Conservation (phyloP, 345 rosid species). For the Xanthoceras sorbifolium region DNA sequence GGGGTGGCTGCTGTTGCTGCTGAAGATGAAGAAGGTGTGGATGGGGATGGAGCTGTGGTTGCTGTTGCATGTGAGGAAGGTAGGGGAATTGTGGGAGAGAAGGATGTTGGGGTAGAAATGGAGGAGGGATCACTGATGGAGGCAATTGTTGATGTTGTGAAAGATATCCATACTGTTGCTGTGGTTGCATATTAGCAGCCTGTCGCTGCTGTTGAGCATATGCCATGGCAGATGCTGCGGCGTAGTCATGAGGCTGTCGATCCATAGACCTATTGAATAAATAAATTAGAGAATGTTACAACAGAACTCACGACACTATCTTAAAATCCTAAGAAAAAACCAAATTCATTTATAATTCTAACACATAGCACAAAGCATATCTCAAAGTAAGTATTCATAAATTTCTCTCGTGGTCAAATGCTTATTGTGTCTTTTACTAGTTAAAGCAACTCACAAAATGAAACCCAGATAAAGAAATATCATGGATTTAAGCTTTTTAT, state of each 20-base stretch:
- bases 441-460: too few relatives aligned
- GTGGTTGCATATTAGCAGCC: slow-evolving; percentile 62
- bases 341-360: background rate
- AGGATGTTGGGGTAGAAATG: slow-evolving; percentile 76
- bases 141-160: slow-evolving; percentile 82
- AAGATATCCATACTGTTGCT: slow-evolving; percentile 75
- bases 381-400: background rate
- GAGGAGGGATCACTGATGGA: slow-evolving; percentile 48
- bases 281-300: too few relatives aligned
- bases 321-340: background rate
- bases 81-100: slow-evolving; percentile 83
- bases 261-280: slow-evolving; percentile 33
- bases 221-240: slow-evolving; percentile 70
- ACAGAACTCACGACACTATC: background rate
- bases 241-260: slow-evolving; percentile 49
- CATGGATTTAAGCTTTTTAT: too few relatives aligned
- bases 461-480: too few relatives aligned
- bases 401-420: background rate
- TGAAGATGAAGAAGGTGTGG: slow-evolving; percentile 70
- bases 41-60: slow-evolving; percentile 52
- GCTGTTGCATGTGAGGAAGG: slow-evolving; percentile 78
- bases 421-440: background rate
- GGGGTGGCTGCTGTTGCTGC: slow-evolving; percentile 66
- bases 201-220: slow-evolving; percentile 62
- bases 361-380: background rate